Conservation (phyloP, 163 green algal species). For the Scenedesmus sp. region DNA sequence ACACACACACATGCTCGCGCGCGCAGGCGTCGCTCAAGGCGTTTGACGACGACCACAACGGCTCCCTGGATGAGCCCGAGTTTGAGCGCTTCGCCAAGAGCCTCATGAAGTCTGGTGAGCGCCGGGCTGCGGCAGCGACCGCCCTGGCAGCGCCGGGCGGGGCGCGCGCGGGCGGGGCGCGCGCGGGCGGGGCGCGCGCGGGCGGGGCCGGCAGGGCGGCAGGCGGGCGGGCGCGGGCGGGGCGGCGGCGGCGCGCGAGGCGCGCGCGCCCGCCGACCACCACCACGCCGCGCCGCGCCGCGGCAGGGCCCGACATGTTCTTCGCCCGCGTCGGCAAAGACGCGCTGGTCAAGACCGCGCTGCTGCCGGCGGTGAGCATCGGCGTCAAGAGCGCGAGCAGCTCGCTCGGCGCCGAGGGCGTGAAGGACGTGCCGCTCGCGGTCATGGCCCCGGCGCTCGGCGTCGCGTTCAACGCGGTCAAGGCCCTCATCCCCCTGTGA, state of each 20-base stretch:
- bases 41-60: conserved; percentile 43
- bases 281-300: neutral
- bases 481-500: conserved; percentile 31
- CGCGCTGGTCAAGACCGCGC: conserved; percentile 31
- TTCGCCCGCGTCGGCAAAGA: conserved; percentile 46
- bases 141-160: neutral
- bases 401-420: neutral
- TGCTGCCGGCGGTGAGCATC: conserved; percentile 29
- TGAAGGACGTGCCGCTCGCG: conserved; percentile 35
- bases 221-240: no score
- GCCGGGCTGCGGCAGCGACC: neutral
- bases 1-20: neutral
- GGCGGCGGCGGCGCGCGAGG: no score
- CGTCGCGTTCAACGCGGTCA: conserved; percentile 35
- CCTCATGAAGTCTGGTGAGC: conserved; percentile 40
- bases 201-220: no score
- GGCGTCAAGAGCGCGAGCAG: conserved; percentile 34
- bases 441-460: conserved; percentile 40
- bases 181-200: no score
- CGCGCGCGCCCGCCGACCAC: no score
- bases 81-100: conserved; percentile 45
- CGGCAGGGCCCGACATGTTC: conserved; percentile 40
- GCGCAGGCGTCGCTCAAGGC: conserved; percentile 22
- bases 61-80: conserved; percentile 25
- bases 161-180: no score